These are phyloP conservation scores for Colletotrichum zoysiae DNA, from an alignment of 2,329 filamentous ascomycete species.

Conservation along the genomic window DNA sequence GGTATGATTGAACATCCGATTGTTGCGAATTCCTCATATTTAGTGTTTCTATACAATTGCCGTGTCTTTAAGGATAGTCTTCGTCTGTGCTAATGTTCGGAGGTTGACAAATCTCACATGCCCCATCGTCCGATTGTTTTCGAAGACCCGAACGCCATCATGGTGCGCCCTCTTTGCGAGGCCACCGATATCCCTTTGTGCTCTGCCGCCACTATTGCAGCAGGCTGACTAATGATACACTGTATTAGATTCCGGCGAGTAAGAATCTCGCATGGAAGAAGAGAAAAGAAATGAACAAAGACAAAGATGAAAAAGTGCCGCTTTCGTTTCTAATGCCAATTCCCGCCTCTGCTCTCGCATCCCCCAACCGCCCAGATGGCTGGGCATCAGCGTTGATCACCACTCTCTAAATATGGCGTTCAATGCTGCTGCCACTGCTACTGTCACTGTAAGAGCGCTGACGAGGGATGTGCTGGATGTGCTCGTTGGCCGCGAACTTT, in stretches of 20 bases:
- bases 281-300: background rate
- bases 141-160: slow-evolving; percentile 25
- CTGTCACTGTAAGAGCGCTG: slow-evolving; percentile 10
- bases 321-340: slow-evolving; percentile 21
- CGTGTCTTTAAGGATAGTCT: slow-evolving; percentile 21
- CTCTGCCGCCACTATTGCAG: background rate
- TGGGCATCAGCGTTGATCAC: background rate
- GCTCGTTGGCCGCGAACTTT: slow-evolving; percentile 24
- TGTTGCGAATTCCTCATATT: background rate
- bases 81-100: background rate
- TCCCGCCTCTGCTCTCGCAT: background rate
- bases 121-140: background rate
- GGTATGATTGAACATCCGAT: background rate
- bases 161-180: background rate
- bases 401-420: background rate
- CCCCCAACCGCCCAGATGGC: background rate
- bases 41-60: slow-evolving; percentile 8
- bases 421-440: slow-evolving; percentile 24
- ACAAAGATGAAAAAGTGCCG: slow-evolving; percentile 5
- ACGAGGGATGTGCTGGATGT: slow-evolving; percentile 22
- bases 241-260: slow-evolving; percentile 8
- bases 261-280: no score
- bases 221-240: slow-evolving; percentile 27
- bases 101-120: background rate
- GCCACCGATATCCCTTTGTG: background rate